These are phyloP conservation scores for Colletotrichum echinochloae DNA, from an alignment of 2,329 filamentous ascomycete genomes.

Conservation along the genomic window DNA sequence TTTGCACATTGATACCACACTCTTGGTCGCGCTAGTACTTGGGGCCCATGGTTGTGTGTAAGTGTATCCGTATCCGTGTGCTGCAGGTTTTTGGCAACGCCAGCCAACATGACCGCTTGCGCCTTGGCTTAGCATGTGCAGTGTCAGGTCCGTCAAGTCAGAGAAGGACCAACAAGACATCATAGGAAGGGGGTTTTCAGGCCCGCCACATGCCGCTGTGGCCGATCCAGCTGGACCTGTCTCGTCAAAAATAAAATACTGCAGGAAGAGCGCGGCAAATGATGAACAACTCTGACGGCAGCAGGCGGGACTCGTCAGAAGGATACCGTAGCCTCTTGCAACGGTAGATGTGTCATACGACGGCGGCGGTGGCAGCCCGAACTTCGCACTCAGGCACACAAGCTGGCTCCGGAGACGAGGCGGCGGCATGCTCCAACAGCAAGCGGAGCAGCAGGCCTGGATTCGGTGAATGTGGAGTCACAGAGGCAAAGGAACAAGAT, in stretches of 20 bases:
- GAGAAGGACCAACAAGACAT: background rate
- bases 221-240: conserved; percentile 28
- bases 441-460: conserved; percentile 25
- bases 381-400: conserved; percentile 1
- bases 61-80: conserved; percentile 3
- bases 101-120: background rate
- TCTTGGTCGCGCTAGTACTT: background rate
- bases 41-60: background rate
- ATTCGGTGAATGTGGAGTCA: conserved; percentile 25
- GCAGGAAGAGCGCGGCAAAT: conserved; percentile 29
- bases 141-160: background rate
- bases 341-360: background rate
- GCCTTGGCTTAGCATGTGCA: background rate
- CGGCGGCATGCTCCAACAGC: conserved; percentile 8
- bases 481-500: conserved; percentile 16
- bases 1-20: conserved; percentile 9
- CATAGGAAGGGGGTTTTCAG: background rate
- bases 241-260: conserved; percentile 25
- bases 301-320: background rate
- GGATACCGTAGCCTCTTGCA: conserved; percentile 31
- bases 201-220: conserved; percentile 26
- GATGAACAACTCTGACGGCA: background rate
- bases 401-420: conserved; percentile 16
- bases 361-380: background rate
- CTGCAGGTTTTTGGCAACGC: conserved; percentile 8